phyloP scores from a whole-genome alignment of 306 rosid genomes.

The Medicago lupulina region DNA sequence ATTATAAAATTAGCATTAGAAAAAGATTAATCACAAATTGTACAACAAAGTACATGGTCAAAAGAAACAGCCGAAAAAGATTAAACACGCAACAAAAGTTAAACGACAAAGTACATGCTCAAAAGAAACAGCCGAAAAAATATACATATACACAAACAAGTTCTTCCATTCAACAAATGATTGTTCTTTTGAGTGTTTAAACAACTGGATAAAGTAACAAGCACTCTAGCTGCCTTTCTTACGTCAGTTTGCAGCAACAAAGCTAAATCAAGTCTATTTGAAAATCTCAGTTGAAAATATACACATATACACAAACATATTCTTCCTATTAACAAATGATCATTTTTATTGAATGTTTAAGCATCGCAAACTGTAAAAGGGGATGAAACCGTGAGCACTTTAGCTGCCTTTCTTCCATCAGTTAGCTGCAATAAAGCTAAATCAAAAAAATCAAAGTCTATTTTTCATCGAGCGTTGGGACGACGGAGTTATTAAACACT shows the following conservation, averaged over 20 bases:
- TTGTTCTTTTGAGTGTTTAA: no score
- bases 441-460: conserved; percentile 3
- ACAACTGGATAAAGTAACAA: no score
- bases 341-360: no score
- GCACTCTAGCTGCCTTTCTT: no score
- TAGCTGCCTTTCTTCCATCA: background rate
- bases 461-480: background rate
- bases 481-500: background rate
- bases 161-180: no score
- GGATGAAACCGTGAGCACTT: background rate
- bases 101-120: background rate
- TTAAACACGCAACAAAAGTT: no score
- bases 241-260: no score
- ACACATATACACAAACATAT: background rate
- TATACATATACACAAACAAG: no score
- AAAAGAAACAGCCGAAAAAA: conserved; percentile 4
- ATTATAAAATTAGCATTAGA: conserved; percentile 18
- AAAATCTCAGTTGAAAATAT: background rate
- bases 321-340: no score
- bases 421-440: conserved; percentile 10
- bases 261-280: no score
- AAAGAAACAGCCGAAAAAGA: conserved; percentile 2
- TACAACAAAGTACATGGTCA: background rate
- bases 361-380: background rate
- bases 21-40: background rate